These are phyloP conservation scores for Mycena belliarum DNA, from an alignment of 768 basidiomycete species.

Conservation along the genomic window DNA sequence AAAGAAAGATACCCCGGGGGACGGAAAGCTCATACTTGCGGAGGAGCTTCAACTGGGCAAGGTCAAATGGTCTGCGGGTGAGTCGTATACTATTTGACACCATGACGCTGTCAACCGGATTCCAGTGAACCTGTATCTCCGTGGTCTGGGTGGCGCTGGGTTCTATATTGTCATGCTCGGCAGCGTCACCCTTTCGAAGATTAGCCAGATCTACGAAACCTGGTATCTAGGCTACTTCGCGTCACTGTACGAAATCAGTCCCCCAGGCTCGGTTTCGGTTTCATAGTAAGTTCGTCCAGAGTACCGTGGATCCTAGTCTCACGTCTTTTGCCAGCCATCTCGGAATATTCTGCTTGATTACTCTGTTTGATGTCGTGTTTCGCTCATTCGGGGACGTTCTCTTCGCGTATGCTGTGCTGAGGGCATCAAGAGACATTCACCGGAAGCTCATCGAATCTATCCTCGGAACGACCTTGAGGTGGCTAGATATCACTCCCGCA, in stretches of 20 bases:
- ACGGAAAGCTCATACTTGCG: constrained; percentile 46
- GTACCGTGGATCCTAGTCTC: neutral
- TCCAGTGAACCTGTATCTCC: constrained; percentile 27
- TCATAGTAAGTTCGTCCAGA: neutral
- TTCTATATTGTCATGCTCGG: constrained; percentile 24
- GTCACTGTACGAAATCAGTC: constrained; percentile 20
- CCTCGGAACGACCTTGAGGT: constrained; percentile 48
- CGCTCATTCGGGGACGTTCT: constrained; percentile 13
- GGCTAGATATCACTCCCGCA: constrained; percentile 23
- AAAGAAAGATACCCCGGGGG: constrained; percentile 13
- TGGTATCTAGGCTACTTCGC: constrained; percentile 31
- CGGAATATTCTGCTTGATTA: constrained; percentile 2
- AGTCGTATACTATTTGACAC: neutral
- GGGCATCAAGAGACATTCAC: constrained; percentile 17
- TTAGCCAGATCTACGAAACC: constrained; percentile 15
- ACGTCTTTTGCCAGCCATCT: constrained; percentile 8
- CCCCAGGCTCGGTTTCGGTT: constrained; percentile 20
- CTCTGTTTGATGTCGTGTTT: neutral
- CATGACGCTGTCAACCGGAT: neutral
- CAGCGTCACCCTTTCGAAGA: constrained; percentile 8
- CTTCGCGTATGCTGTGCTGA: constrained; percentile 22
- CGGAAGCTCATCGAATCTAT: constrained; percentile 22
- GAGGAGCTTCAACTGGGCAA: constrained; percentile 49
- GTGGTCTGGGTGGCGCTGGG: constrained; percentile 22
- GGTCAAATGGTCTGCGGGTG: constrained; percentile 37